phyloP scores from a whole-genome alignment of 805 yeast species.

The Candida montana region DNA sequence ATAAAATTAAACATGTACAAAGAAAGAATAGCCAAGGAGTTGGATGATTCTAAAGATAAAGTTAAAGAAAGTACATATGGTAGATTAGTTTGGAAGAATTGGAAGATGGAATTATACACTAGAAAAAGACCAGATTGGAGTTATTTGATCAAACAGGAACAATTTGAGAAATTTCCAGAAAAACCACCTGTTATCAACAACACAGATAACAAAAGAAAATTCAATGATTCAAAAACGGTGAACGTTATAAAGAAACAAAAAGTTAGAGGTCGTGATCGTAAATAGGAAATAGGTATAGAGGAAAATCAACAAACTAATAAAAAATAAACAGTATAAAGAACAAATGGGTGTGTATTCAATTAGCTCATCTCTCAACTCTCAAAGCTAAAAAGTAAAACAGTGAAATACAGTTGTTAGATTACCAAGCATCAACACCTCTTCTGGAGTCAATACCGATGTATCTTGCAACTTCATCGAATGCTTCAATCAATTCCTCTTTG shows the following conservation, averaged over 20 bases:
- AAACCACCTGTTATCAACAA: constrained; percentile 24
- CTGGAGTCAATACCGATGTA: constrained; percentile 59
- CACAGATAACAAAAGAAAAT: constrained; percentile 14
- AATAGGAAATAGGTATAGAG: no score
- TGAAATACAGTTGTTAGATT: no score
- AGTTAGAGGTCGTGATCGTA: constrained; percentile 26
- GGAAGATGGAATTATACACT: constrained; percentile 77
- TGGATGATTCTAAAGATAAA: constrained; percentile 51
- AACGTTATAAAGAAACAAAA: constrained; percentile 22
- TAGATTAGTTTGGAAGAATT: constrained; percentile 88
- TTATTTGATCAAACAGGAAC: constrained; percentile 48
- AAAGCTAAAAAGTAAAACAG: no score
- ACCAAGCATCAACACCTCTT: constrained; percentile 50
- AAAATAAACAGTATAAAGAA: no score
- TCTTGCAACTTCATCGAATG: constrained; percentile 62
- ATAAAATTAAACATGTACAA: constrained; percentile 74
- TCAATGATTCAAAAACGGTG: constrained; percentile 1
- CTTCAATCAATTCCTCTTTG: constrained; percentile 44
- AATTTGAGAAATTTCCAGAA: constrained; percentile 35
- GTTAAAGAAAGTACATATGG: constrained; percentile 88
- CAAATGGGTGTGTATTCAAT: no score
- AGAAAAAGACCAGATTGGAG: constrained; percentile 85
- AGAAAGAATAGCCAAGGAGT: constrained; percentile 74
- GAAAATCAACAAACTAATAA: no score
- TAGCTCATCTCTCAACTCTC: no score